Base-by-base conservation (phyloP, 345 rosid genomes). In the Eucalyptus curtisii region DNA sequence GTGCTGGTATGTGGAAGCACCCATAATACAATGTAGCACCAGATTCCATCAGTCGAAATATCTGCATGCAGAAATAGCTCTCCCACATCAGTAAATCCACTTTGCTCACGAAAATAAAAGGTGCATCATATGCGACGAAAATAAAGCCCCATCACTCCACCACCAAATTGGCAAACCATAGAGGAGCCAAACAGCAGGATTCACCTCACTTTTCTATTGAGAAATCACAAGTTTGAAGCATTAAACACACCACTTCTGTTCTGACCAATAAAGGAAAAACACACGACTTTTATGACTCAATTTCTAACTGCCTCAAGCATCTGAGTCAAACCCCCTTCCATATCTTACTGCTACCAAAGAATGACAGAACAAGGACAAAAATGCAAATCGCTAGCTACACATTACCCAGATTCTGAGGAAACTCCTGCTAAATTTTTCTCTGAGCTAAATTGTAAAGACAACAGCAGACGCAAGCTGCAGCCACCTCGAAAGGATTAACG, bases 31-130 rank as follows among this genome's bases (percentile, higher is more conserved):
- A 97, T 55, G 90, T 92, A 96, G 91, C 97, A 97, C 98, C 98
- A 96, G 89, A 89, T 94, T 88, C 98, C 98, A 93, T 97, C 98
- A 1, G 98, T 96, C 31, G 99, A 95, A 88, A 97, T 93, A 95
- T 97, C 99, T 97, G 92, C 57, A 82, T 66, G 25, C 87, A 88
- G 79, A 89, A 86, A 49, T 59, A 40, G 45, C 17, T n/a, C 50
- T 30, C 22, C 71, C 13, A 86, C 20, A 37, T 76, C 6, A 76
- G 42, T 22, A 76, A 76, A 76, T 10, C 15, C 16, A 76, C 30
- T 76, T 76, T 11, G 47, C 24, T 40, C 84, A 20, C 3, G 47
- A 76, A 37, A 76, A 40, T 12, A 37, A 71, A 37, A 71, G 2
- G 42, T 20, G 27, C 45, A 37, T 37, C 81, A 37, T 37, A 37